Evolutionary conservation across 306 rosid species (phyloP), one percentile per base, ranked within the genome.

Genomic region (Begonia masoniana): DNA sequence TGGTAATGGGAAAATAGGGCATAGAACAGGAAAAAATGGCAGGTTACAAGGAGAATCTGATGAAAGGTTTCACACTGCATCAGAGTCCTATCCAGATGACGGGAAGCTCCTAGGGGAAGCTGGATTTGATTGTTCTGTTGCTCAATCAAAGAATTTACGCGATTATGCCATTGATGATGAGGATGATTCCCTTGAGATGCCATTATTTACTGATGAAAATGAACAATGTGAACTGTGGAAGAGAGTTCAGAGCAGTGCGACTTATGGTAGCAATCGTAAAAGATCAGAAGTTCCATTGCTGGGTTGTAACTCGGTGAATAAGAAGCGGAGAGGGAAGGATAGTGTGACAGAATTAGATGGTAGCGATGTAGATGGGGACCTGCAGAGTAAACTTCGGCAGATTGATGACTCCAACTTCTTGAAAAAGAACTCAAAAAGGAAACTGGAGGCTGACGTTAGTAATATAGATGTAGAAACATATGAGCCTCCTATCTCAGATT

Each of bases 381-480:
- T 70, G 50, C 73, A 66, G 62, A 72, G 74, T 51, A 71, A 64
- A 66, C 58, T 62, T 56, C 59, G 43, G 47, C 74, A 52, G 58
- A 54, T 57, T 55, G 74, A 75, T 50, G 85, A 79, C 55, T 72
- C 83, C 47, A 74, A 54, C 59, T 49, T 73, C 54, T 70, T 57
- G 35, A 92, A 78, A 65, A 79, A 73, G 65, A 87, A 76, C 70
- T 69, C 78, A 16, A 86, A 83, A 86, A 92, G 69, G 75, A 83
- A 69, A 79, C 36, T 51, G 62, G 94, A 78, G 66, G 70, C 63
- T 63, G 96, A 68, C 35, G 55, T 68, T 67, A 71, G 70, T 57
- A 61, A 64, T 64, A 58, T 83, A 61, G 93, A 87, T 47, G 65
- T 83, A 62, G 93, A 75, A 76, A 67, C 66, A 68, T 66, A 82